Percentiles rank a stretch among this genome's conserved stretches.
These are phyloP conservation scores for Nothophoma quercina DNA, from an alignment of 2,329 filamentous ascomycete species.

Conservation along the genomic window DNA sequence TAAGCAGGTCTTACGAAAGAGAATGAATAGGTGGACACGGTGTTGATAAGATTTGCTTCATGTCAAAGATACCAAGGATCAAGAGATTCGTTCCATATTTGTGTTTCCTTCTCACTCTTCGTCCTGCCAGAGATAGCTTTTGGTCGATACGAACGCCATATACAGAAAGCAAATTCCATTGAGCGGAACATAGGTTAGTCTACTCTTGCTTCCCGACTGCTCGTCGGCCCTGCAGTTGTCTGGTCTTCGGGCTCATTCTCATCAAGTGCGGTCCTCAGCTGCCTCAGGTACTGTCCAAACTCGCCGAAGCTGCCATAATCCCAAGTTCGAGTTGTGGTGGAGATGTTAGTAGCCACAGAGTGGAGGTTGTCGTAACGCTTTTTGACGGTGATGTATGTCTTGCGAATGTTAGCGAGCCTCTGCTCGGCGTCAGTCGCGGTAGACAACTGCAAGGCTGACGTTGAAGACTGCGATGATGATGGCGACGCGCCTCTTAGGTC, in stretches of 20 bases:
- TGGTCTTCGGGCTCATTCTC: conserved; percentile 5
- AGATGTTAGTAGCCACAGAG: conserved; percentile 15
- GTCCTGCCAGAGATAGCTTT: too few relatives aligned
- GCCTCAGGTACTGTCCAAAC: conserved; percentile 30
- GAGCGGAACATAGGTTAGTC: neutral
- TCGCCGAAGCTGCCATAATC: conserved; percentile 32
- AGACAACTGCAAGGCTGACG: conserved; percentile 2
- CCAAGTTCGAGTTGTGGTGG: conserved; percentile 20
- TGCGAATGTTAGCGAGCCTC: conserved; percentile 30
- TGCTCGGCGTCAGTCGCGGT: conserved; percentile 3
- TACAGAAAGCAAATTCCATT: neutral
- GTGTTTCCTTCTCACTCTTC: too few relatives aligned
- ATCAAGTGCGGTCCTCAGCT: conserved; percentile 22
- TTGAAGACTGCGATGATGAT: neutral
- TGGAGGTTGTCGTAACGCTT: conserved; percentile 26
- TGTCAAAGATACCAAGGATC: too few relatives aligned
- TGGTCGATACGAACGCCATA: neutral
- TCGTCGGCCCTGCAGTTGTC: neutral
- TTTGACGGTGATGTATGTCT: conserved; percentile 29
- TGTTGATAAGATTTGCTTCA: too few relatives aligned
- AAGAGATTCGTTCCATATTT: too few relatives aligned
- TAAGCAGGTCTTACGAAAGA: too few relatives aligned
- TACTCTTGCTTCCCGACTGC: neutral
- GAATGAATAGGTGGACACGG: too few relatives aligned
- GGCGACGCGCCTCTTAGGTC: too few relatives aligned